Evolutionary conservation across 805 yeast species (phyloP).

Genomic region (Saccharomycopsis fibuligera): DNA sequence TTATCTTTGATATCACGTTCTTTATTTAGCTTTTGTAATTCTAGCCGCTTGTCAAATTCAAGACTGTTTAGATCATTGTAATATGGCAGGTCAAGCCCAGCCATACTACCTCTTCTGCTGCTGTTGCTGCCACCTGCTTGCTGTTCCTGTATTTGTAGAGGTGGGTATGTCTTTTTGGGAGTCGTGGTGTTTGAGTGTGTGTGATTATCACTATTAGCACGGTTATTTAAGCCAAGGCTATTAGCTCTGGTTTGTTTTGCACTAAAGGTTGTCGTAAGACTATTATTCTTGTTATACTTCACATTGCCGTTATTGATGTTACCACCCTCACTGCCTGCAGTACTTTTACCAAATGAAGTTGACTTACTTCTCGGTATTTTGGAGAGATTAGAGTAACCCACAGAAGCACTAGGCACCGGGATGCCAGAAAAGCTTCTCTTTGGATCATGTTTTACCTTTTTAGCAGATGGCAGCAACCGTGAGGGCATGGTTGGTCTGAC

Average conservation of each 20-base stretch:
- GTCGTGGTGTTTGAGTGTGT: no score
- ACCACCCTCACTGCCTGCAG: neutral
- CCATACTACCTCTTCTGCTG: neutral
- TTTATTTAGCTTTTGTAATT: slow-evolving; percentile 18
- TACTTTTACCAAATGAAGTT: neutral
- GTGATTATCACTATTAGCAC: no score
- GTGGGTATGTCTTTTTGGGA: neutral
- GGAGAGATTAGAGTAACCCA: neutral
- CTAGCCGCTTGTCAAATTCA: slow-evolving; percentile 14
- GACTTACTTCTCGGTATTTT: neutral
- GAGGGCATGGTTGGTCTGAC: neutral
- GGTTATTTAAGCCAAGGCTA: no score
- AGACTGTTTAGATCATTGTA: slow-evolving; percentile 2
- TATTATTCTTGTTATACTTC: neutral
- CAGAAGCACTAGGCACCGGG: neutral
- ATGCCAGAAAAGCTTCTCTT: neutral
- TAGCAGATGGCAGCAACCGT: neutral
- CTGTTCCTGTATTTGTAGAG: neutral
- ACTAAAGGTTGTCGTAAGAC: neutral
- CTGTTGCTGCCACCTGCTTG: neutral
- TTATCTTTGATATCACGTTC: slow-evolving; percentile 21
- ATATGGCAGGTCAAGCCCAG: no score
- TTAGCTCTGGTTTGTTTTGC: neutral
- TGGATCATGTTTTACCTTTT: neutral
- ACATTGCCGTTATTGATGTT: neutral